phyloP scores from a whole-genome alignment of 768 basidiomycete species.

The Plicaturopsis crispa region DNA sequence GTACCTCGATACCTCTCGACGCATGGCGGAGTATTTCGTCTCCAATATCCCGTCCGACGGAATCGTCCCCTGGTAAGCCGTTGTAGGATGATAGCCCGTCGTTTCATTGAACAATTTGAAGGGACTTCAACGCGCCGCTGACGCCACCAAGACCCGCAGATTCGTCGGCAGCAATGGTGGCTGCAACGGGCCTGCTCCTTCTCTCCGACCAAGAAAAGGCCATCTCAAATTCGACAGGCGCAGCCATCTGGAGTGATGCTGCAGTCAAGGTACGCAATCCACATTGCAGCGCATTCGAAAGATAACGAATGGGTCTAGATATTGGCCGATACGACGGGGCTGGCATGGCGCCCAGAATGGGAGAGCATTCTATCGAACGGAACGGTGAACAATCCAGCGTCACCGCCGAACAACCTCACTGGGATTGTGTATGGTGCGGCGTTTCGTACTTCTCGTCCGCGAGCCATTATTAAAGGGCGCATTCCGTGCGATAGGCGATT shows the following conservation, averaged over 20 bases:
- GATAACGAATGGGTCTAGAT: constrained; percentile 23
- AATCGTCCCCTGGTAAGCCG: constrained; percentile 59
- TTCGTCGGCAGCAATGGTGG: constrained; percentile 63
- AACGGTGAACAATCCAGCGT: constrained; percentile 49
- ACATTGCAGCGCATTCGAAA: background rate
- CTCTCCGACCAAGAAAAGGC: constrained; percentile 36
- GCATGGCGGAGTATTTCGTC: constrained; percentile 54
- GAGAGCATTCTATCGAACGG: constrained; percentile 60
- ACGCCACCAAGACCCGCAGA: constrained; percentile 55
- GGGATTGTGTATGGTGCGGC: constrained; percentile 48
- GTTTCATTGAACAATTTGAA: constrained; percentile 15
- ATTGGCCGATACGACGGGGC: constrained; percentile 35
- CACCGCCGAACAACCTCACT: constrained; percentile 42
- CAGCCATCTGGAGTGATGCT: constrained; percentile 34
- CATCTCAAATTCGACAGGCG: constrained; percentile 20
- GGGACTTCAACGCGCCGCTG: constrained; percentile 70
- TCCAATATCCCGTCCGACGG: constrained; percentile 49
- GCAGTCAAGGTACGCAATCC: constrained; percentile 36
- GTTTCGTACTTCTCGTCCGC: background rate
- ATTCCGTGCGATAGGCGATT: constrained; percentile 56
- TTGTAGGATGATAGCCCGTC: background rate
- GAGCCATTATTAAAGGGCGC: background rate
- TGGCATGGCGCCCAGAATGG: constrained; percentile 56
- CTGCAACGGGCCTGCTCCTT: constrained; percentile 49
- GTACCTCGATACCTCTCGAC: constrained; percentile 55